Evolutionary conservation across 1,284 basidiomycete genomes (phyloP).

Genomic region (Sanghuangporus baumii): DNA sequence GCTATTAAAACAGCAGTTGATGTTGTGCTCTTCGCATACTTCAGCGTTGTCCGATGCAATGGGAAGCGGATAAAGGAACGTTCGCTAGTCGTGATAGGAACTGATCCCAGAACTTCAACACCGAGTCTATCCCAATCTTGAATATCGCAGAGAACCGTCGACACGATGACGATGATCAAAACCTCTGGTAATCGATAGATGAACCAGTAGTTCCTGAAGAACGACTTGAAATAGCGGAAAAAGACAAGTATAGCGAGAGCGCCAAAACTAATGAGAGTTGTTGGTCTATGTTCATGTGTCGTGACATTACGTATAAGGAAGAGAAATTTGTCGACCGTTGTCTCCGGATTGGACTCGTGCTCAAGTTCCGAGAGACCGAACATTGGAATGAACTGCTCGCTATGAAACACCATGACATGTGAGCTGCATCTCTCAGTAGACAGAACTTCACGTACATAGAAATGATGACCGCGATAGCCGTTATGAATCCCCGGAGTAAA

Average conservation of each 20-base stretch:
- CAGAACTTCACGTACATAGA: constrained; percentile 45
- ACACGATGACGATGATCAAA: constrained; percentile 66
- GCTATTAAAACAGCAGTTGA: constrained; percentile 74
- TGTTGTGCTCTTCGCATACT: constrained; percentile 68
- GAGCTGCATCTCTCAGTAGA: neutral
- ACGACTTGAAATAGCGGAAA: constrained; percentile 47
- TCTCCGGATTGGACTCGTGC: constrained; percentile 24
- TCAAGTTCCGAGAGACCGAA: constrained; percentile 34
- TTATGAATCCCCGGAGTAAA: constrained; percentile 82
- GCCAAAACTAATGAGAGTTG: constrained; percentile 68
- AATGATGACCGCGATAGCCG: constrained; percentile 73
- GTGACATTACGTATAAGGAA: constrained; percentile 70
- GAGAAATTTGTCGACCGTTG: constrained; percentile 43
- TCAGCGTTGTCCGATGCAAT: constrained; percentile 50
- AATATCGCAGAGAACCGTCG: constrained; percentile 70
- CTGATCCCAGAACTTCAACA: constrained; percentile 76
- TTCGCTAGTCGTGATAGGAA: constrained; percentile 55
- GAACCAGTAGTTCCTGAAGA: constrained; percentile 52
- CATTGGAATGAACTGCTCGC: constrained; percentile 34
- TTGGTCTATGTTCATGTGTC: constrained; percentile 53
- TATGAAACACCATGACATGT: neutral
- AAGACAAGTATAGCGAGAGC: constrained; percentile 62
- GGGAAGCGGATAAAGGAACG: constrained; percentile 64
- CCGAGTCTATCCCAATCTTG: constrained; percentile 76
- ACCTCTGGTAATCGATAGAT: constrained; percentile 85